Conservation (phyloP, 768 basidiomycete species). For the Russula ochroleuca region DNA sequence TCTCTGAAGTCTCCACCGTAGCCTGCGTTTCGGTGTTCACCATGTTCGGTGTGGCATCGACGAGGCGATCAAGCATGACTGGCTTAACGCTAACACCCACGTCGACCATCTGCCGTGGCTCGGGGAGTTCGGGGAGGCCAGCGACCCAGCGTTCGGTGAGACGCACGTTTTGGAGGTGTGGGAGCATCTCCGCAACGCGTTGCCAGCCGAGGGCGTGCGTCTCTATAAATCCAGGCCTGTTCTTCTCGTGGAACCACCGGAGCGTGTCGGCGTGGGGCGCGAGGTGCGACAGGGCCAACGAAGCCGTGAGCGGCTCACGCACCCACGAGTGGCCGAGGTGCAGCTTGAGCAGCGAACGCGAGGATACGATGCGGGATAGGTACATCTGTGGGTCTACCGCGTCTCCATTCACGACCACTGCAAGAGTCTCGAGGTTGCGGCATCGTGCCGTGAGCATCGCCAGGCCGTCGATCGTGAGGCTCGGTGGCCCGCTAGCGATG, state of each 20-base stretch:
- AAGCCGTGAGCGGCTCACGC: conserved; percentile 60
- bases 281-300: conserved; percentile 72
- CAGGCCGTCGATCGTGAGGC: conserved; percentile 60
- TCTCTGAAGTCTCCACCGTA: conserved; percentile 37
- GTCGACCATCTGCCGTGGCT: conserved; percentile 35
- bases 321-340: conserved; percentile 75
- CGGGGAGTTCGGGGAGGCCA: conserved; percentile 26
- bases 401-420: conserved; percentile 58
- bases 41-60: conserved; percentile 40
- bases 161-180: conserved; percentile 67
- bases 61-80: conserved; percentile 38
- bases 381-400: conserved; percentile 45
- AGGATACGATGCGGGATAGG: conserved; percentile 47
- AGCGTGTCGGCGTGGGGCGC: conserved; percentile 65
- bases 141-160: conserved; percentile 51
- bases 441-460: conserved; percentile 56
- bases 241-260: conserved; percentile 77
- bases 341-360: conserved; percentile 61
- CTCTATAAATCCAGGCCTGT: conserved; percentile 64
- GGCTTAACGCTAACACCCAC: conserved; percentile 53
- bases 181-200: conserved; percentile 59
- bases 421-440: conserved; percentile 58
- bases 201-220: conserved; percentile 67
- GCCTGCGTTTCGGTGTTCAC: conserved; percentile 39
- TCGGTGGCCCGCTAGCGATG: conserved; percentile 46